A percentile compares a stretch with the other conserved stretches of the same genome.
phyloP scores from a whole-genome alignment of 306 rosid genomes.

The Pyrus betulifolia region DNA sequence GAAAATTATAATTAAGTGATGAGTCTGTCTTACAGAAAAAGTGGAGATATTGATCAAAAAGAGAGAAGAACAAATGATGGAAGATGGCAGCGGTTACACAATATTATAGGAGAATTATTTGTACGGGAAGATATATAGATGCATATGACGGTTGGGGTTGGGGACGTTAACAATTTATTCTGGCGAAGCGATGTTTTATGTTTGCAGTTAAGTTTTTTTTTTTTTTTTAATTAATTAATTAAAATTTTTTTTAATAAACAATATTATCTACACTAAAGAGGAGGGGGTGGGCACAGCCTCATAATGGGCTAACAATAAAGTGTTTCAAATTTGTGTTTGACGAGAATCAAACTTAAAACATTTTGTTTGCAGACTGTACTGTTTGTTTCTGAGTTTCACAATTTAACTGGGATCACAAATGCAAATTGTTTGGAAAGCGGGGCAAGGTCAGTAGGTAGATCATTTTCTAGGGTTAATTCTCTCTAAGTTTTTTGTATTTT shows the following conservation, averaged over 20 bases:
- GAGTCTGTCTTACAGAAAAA: neutral
- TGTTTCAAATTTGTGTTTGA: too few relatives aligned
- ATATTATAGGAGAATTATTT: neutral
- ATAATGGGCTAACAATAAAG: fast-evolving
- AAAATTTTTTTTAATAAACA: too few relatives aligned
- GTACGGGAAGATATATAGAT: neutral
- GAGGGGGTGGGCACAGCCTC: fast-evolving
- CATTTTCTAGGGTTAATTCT: neutral
- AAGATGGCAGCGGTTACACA: neutral
- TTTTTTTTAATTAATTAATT: too few relatives aligned
- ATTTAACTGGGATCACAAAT: neutral
- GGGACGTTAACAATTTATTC: neutral
- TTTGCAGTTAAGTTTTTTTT: neutral
- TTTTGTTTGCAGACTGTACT: neutral
- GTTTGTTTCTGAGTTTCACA: neutral
- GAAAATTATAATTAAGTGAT: too few relatives aligned
- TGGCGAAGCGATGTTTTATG: neutral
- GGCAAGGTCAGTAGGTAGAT: neutral
- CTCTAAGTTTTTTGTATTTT: too few relatives aligned
- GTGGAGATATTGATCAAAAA: neutral
- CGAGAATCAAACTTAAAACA: too few relatives aligned
- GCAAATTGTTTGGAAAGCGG: neutral
- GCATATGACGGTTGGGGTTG: neutral
- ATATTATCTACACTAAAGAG: too few relatives aligned
- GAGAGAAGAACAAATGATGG: neutral